phyloP scores from a whole-genome alignment of 2,329 filamentous ascomycete species.

The Aspergillus candidus region DNA sequence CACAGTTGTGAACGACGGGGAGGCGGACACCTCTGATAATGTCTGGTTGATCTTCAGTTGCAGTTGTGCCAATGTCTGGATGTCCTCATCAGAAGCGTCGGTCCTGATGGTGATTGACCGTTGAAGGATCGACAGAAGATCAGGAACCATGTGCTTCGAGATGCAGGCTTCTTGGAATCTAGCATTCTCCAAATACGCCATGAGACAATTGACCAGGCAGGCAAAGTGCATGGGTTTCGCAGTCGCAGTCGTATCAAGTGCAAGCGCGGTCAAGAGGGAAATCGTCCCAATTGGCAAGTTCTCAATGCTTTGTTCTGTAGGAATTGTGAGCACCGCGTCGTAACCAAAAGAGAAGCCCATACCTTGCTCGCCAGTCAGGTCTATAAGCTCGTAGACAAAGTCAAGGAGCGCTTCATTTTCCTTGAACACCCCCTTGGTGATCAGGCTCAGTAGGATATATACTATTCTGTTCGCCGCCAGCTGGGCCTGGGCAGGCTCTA shows the following conservation, averaged over 20 bases:
- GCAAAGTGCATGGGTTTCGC: constrained; percentile 27
- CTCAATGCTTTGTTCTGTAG: constrained; percentile 29
- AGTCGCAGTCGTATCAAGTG: constrained; percentile 19
- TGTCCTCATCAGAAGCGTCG: constrained; percentile 28
- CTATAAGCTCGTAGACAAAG: constrained; percentile 37
- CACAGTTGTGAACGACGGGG: constrained; percentile 28
- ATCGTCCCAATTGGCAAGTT: constrained; percentile 31
- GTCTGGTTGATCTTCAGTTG: constrained; percentile 36
- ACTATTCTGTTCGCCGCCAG: constrained; percentile 31
- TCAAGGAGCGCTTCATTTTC: constrained; percentile 29
- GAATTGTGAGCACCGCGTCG: constrained; percentile 3
- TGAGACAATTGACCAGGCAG: constrained; percentile 28
- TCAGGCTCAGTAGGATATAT: constrained; percentile 33
- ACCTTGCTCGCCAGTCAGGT: constrained; percentile 37
- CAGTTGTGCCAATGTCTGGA: constrained; percentile 29
- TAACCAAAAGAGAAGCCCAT: constrained; percentile 4
- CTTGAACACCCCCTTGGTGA: constrained; percentile 27
- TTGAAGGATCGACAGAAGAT: constrained; percentile 27
- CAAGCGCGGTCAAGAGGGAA: constrained; percentile 29
- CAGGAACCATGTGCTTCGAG: constrained; percentile 26
- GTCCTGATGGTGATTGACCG: constrained; percentile 25
- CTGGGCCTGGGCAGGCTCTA: constrained; percentile 37
- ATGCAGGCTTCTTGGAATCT: constrained; percentile 36
- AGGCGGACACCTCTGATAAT: constrained; percentile 37
- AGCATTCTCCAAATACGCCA: constrained; percentile 31